Evolutionary conservation across 1,284 basidiomycete species (phyloP).

Genomic region (Neonothopanus nambi): DNA sequence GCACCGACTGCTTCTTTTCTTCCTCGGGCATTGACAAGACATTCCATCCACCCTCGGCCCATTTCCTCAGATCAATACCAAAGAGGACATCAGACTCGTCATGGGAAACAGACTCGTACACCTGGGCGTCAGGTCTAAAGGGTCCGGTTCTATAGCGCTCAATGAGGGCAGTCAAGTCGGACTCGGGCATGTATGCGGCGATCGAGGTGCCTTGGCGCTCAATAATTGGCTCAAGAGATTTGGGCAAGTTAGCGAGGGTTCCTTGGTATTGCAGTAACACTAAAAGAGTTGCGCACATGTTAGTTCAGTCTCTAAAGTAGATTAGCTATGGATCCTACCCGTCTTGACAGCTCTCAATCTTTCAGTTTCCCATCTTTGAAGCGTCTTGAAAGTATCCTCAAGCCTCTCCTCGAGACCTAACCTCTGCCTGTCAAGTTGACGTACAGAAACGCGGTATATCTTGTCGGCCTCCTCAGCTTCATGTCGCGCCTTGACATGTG

Average conservation of each 20-base stretch:
- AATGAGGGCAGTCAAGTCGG: constrained; percentile 80
- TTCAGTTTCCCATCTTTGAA: constrained; percentile 87
- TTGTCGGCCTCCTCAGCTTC: constrained; percentile 82
- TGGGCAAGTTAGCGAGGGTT: constrained; percentile 69
- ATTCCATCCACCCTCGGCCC: constrained; percentile 77
- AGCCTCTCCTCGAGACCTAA: constrained; percentile 82
- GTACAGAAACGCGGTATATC: constrained; percentile 72
- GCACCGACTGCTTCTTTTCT: constrained; percentile 65
- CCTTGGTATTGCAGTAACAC: constrained; percentile 85
- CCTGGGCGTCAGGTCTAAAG: constrained; percentile 80
- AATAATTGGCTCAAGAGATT: constrained; percentile 60
- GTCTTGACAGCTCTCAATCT: constrained; percentile 82
- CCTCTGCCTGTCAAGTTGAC: constrained; percentile 77
- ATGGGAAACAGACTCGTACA: constrained; percentile 82
- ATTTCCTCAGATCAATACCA: constrained; percentile 84
- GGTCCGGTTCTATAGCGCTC: constrained; percentile 89
- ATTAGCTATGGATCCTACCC: constrained; percentile 39
- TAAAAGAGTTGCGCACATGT: constrained; percentile 27
- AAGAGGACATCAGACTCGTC: constrained; percentile 85
- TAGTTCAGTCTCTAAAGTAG: constrained; percentile 7
- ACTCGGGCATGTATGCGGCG: constrained; percentile 82
- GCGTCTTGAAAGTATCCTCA: constrained; percentile 75
- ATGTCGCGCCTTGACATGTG: constrained; percentile 65
- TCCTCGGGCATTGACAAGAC: constrained; percentile 32
- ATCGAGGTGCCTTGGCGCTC: constrained; percentile 75